These are phyloP conservation scores for Mortierella polycephala DNA, from an alignment of 371 early-diverging fungal species.

Conservation along the genomic window DNA sequence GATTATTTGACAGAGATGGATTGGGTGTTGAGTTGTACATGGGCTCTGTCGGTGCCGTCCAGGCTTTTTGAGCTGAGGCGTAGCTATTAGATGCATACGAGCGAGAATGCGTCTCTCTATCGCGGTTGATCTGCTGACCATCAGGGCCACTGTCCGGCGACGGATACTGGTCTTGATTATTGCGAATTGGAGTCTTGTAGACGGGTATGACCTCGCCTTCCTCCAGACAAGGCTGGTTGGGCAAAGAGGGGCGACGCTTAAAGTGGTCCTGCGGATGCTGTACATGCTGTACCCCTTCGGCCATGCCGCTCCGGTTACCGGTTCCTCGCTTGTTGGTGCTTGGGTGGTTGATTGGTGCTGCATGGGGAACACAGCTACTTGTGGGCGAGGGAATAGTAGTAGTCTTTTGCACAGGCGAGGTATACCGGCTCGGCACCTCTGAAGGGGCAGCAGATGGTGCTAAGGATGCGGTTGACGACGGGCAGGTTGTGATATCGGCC, in stretches of 20 bases:
- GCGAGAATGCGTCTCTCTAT: background rate
- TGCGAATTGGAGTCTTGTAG: conserved; percentile 37
- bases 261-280: conserved; percentile 35
- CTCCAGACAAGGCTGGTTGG: conserved; percentile 51
- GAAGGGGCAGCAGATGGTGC: background rate
- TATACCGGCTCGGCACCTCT: conserved; percentile 18
- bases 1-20: conserved; percentile 15
- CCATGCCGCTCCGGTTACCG: conserved; percentile 3
- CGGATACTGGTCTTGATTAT: conserved; percentile 45
- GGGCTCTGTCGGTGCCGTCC: conserved; percentile 17
- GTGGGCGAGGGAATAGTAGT: conserved; percentile 33
- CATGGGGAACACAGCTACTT: conserved; percentile 33
- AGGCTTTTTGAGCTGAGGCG: conserved; percentile 12
- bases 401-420: conserved; percentile 7
- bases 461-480: background rate
- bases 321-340: conserved; percentile 46
- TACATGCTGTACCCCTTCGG: background rate
- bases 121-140: background rate
- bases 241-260: conserved; percentile 46
- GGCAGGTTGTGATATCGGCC: background rate
- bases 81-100: conserved; percentile 2
- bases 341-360: conserved; percentile 32
- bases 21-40: conserved; percentile 21
- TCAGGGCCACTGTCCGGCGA: conserved; percentile 46
- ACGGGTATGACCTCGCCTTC: conserved; percentile 50